Conservation (phyloP, 495 filamentous ascomycete genomes). For the Hyaloscypha hepaticicola region DNA sequence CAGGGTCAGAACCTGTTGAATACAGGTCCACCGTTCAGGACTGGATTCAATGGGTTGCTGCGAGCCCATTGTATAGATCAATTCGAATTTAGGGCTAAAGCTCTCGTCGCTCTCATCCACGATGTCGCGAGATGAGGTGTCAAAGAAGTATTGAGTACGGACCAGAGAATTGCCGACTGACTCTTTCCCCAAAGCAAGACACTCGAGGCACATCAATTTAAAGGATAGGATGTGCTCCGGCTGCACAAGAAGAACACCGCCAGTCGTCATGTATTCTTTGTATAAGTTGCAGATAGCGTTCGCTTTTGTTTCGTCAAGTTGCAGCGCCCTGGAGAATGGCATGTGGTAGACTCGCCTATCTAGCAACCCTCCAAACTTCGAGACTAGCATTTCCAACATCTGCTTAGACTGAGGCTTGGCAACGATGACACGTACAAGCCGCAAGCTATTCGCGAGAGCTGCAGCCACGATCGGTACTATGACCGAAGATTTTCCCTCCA, state of each 20-base stretch:
- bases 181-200: slow-evolving; percentile 21
- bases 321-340: slow-evolving; percentile 58
- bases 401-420: slow-evolving; percentile 61
- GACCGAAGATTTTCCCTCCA: slow-evolving; percentile 69
- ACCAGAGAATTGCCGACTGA: slow-evolving; percentile 23
- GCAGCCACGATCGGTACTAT: slow-evolving; percentile 65
- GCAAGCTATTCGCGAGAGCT: slow-evolving; percentile 50
- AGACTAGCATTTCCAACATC: slow-evolving; percentile 60
- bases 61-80: slow-evolving; percentile 67
- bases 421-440: slow-evolving; percentile 59
- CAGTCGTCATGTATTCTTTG: slow-evolving; percentile 43
- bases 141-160: slow-evolving; percentile 37
- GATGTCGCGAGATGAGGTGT: slow-evolving; percentile 43
- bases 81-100: slow-evolving; percentile 57
- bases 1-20: slow-evolving; percentile 54
- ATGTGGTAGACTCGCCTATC: slow-evolving; percentile 58
- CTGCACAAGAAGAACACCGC: slow-evolving; percentile 58
- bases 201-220: slow-evolving; percentile 62
- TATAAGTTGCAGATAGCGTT: slow-evolving; percentile 39
- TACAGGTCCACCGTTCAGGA: slow-evolving; percentile 58
- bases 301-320: slow-evolving; percentile 32
- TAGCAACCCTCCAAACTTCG: slow-evolving; percentile 59
- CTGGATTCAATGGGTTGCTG: slow-evolving; percentile 55
- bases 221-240: slow-evolving; percentile 74
- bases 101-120: slow-evolving; percentile 69